A percentile compares a stretch with the other conserved stretches of the same genome.
phyloP scores from a whole-genome alignment of 2,329 filamentous ascomycete genomes.

The Magnaporthiopsis rhizophila region DNA sequence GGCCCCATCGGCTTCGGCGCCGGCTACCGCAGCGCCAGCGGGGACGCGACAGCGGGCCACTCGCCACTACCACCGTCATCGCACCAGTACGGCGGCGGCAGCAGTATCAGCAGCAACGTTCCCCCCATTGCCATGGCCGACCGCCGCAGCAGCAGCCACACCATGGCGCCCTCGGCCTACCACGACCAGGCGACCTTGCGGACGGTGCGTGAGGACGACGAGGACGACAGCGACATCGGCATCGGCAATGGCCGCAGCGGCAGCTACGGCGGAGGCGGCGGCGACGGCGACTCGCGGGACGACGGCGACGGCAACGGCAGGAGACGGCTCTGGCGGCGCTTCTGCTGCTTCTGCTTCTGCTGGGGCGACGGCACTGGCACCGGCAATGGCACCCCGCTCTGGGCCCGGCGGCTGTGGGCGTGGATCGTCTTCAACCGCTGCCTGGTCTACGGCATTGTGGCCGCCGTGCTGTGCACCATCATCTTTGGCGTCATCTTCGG shows the following conservation, averaged over 20 bases:
- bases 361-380: too few relatives aligned
- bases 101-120: neutral
- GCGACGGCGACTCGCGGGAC: neutral
- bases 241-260: neutral
- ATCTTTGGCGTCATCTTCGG: slow-evolving; percentile 5
- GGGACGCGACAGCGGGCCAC: neutral
- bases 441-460: slow-evolving; percentile 2
- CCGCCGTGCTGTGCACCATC: slow-evolving; percentile 2
- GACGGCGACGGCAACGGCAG: neutral
- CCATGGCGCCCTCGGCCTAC: neutral
- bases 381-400: neutral
- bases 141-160: neutral
- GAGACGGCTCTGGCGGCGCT: neutral
- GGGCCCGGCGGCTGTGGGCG: neutral
- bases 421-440: slow-evolving; percentile 5
- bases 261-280: neutral
- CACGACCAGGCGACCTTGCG: neutral
- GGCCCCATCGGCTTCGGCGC: neutral
- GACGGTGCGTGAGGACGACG: slow-evolving; percentile 1
- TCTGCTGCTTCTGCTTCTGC: slow-evolving; percentile 1
- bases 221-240: neutral
- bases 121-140: neutral
- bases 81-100: too few relatives aligned
- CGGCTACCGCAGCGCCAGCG: neutral
- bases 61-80: neutral